A percentile compares a stretch with the other conserved stretches of the same genome.
phyloP scores from a whole-genome alignment of 2,329 filamentous ascomycete genomes.

The Diaporthe sp. region DNA sequence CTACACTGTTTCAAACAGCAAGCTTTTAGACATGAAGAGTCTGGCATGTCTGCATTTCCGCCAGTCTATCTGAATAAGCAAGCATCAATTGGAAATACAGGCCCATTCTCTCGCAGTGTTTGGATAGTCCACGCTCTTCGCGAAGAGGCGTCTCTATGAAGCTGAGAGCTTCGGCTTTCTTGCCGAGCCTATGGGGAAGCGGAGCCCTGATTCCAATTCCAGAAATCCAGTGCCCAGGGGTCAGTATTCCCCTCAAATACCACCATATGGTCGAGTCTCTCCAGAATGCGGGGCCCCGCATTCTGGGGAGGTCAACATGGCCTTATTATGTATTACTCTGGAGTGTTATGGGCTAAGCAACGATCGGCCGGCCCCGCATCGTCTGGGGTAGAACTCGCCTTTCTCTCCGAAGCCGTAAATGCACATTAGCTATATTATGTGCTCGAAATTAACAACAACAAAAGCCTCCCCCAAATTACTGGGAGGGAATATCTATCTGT shows the following conservation, averaged over 20 bases:
- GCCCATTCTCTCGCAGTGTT: neutral
- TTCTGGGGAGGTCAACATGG: neutral
- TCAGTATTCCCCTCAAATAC: neutral
- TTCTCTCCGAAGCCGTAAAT: neutral
- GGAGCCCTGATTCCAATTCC: neutral
- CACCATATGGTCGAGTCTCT: neutral
- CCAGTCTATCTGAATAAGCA: too few species aligned
- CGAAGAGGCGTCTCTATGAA: neutral
- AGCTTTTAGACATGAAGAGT: neutral
- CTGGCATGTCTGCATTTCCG: neutral
- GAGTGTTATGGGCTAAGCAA: neutral
- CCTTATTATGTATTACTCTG: neutral
- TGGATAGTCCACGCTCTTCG: neutral
- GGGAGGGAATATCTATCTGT: neutral
- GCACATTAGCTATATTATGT: neutral
- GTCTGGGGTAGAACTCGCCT: neutral
- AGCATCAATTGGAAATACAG: neutral
- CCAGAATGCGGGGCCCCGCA: conserved; percentile 12
- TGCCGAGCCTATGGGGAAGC: neutral
- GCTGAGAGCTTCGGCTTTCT: neutral
- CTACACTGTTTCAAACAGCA: neutral
- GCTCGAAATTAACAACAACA: neutral
- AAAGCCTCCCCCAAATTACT: neutral
- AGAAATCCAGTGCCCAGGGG: neutral
- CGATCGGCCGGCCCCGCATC: neutral